Evolutionary conservation across 1,284 basidiomycete species (phyloP).

Genomic region (Wallemia ichthyophaga): DNA sequence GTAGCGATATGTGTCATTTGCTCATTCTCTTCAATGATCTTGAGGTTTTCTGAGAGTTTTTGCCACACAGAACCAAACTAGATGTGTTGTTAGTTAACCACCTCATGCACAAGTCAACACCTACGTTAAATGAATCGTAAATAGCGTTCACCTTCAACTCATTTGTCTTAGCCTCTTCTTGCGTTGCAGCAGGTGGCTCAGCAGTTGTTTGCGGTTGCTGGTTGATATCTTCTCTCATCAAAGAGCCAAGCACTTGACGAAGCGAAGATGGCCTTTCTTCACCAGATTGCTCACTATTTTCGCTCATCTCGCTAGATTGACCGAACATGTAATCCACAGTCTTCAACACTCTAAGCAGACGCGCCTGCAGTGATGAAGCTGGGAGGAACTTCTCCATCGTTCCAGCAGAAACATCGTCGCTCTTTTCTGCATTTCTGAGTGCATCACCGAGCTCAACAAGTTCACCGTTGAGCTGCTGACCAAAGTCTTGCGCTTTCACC

Average conservation of each 20-base stretch:
- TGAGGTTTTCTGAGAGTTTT: constrained; percentile 53
- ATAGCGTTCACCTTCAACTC: constrained; percentile 53
- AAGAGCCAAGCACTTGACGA: not conserved
- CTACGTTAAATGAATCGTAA: constrained; percentile 39
- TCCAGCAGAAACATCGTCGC: constrained; percentile 31
- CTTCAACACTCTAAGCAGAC: constrained; percentile 68
- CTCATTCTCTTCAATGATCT: constrained; percentile 42
- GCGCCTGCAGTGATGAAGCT: constrained; percentile 70
- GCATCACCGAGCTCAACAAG: constrained; percentile 39
- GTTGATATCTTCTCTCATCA: not conserved
- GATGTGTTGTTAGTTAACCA: constrained; percentile 8
- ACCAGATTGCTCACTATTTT: not conserved
- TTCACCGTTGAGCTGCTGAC: constrained; percentile 36
- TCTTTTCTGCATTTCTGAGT: constrained; percentile 24
- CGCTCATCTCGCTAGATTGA: not conserved
- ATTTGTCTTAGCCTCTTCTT: constrained; percentile 20
- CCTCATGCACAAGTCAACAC: not conserved
- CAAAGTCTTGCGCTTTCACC: constrained; percentile 54
- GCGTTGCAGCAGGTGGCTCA: constrained; percentile 7
- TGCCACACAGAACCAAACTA: constrained; percentile 59
- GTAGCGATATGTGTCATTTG: constrained; percentile 64
- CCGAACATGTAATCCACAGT: constrained; percentile 74
- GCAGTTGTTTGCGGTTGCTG: not conserved
- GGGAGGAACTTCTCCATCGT: constrained; percentile 57
- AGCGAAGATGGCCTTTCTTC: not conserved